Evolutionary conservation across 164 flowering plant genomes (phyloP).

Genomic region (Kingdonia uniflora): DNA sequence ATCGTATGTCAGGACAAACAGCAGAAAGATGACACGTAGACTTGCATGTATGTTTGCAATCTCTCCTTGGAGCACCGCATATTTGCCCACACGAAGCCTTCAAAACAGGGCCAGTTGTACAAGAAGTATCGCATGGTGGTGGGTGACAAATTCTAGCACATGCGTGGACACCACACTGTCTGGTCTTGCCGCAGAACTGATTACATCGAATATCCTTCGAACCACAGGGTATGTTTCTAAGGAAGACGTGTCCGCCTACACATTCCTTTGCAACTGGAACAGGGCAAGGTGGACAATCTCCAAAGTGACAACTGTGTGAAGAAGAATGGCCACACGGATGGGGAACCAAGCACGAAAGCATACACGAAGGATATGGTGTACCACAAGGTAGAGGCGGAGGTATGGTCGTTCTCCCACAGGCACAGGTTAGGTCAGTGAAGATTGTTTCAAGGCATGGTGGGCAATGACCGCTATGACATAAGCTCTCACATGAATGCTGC

Average conservation of each 20-base stretch:
- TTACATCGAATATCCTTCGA: conserved; percentile 85
- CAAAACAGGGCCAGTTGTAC: conserved; percentile 18
- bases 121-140: conserved; percentile 54
- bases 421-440: conserved; percentile 81
- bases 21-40: conserved; percentile 68
- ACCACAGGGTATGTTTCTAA: conserved; percentile 94
- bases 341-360: conserved; percentile 62
- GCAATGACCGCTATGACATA: conserved; percentile 94
- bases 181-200: conserved; percentile 79
- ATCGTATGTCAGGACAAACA: conserved; percentile 75
- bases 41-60: conserved; percentile 80
- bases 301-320: conserved; percentile 90
- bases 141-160: conserved; percentile 83
- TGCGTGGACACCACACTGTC: conserved; percentile 93
- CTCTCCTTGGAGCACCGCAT: conserved; percentile 96
- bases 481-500: conserved; percentile 72
- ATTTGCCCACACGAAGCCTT: conserved; percentile 77
- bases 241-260: conserved; percentile 83
- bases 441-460: conserved; percentile 93
- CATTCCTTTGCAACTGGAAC: conserved; percentile 89
- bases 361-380: conserved; percentile 83
- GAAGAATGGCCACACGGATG: conserved; percentile 89
- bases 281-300: conserved; percentile 95
- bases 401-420: conserved; percentile 85
- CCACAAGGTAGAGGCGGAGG: conserved; percentile 97